phyloP scores from a whole-genome alignment of 2,329 filamentous ascomycete genomes.

The Paecilomyces formosus region DNA sequence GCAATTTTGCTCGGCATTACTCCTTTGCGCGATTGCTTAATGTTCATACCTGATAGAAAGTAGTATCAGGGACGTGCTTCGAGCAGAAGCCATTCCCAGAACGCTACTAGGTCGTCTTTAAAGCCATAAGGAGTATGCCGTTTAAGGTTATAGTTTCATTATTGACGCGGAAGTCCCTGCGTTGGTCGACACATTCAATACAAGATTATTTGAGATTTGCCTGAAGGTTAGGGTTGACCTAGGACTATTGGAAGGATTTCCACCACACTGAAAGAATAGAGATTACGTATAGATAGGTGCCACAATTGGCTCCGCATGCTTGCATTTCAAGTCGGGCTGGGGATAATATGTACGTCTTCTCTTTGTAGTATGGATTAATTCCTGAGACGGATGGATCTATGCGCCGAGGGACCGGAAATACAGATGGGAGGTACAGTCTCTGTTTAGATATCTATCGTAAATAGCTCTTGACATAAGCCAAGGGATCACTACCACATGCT shows the following conservation, averaged over 20 bases:
- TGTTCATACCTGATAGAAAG: not conserved
- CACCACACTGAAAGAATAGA: no score
- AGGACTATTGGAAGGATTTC: no score
- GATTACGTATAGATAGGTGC: no score
- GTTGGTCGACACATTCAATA: no score
- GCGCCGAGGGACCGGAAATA: not conserved
- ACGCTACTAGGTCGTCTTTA: not conserved
- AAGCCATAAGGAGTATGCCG: no score
- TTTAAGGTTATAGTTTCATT: no score
- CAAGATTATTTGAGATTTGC: no score
- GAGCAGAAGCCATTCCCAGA: not conserved
- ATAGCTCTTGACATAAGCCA: not conserved
- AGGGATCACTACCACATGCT: not conserved
- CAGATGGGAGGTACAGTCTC: not conserved
- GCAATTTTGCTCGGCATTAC: not conserved
- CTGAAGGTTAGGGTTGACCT: no score
- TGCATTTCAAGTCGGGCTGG: no score
- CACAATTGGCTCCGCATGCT: no score
- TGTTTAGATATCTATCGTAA: not conserved
- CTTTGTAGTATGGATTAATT: not conserved
- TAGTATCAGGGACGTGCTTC: not conserved
- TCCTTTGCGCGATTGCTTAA: not conserved
- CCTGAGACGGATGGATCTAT: not conserved
- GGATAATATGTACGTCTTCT: not conserved
- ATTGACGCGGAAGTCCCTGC: no score